phyloP scores from a whole-genome alignment of 805 yeast genomes.

The Metschnikowia chrysomelidarum region DNA sequence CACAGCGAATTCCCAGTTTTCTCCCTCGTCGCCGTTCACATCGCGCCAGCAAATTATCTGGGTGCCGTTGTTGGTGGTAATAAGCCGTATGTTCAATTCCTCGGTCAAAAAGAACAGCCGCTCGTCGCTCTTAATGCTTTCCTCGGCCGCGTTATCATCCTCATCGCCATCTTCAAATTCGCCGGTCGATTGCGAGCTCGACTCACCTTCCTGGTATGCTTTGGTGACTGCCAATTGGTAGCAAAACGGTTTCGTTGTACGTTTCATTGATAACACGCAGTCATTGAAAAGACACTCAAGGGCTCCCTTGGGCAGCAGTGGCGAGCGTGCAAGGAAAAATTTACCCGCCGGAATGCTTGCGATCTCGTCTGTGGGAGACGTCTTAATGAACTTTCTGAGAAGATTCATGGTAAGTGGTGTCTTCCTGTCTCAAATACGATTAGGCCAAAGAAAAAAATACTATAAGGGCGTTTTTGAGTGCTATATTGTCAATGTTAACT shows the following conservation, averaged over 20 bases:
- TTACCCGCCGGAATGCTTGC: slow-evolving; percentile 76
- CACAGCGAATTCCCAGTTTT: slow-evolving; percentile 75
- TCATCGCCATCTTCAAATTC: slow-evolving; percentile 51
- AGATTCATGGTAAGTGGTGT: too few relatives aligned
- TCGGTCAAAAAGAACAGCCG: slow-evolving; percentile 68
- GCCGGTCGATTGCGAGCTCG: slow-evolving; percentile 40
- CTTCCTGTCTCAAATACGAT: too few relatives aligned
- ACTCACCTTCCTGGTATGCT: slow-evolving; percentile 68
- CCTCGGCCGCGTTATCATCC: slow-evolving; percentile 27
- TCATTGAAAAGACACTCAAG: slow-evolving; percentile 80
- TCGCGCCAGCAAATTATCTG: slow-evolving; percentile 77
- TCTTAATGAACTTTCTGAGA: slow-evolving; percentile 59
- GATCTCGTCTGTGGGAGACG: slow-evolving; percentile 56
- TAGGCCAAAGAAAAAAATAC: too few relatives aligned
- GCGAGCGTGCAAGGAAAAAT: slow-evolving; percentile 68
- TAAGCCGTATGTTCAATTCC: slow-evolving; percentile 54
- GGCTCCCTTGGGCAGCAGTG: slow-evolving; percentile 82
- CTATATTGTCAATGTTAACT: too few relatives aligned
- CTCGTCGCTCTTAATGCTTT: slow-evolving; percentile 50
- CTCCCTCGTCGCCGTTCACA: slow-evolving; percentile 82
- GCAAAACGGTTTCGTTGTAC: slow-evolving; percentile 60
- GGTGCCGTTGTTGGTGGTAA: slow-evolving; percentile 51
- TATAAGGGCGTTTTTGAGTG: too few relatives aligned
- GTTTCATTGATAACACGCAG: slow-evolving; percentile 70
- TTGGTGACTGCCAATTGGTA: slow-evolving; percentile 72